Evolutionary conservation across 805 yeast species (phyloP), one percentile per base, ranked within the genome.

Genomic region (Crinitomyces ghanaensis): DNA sequence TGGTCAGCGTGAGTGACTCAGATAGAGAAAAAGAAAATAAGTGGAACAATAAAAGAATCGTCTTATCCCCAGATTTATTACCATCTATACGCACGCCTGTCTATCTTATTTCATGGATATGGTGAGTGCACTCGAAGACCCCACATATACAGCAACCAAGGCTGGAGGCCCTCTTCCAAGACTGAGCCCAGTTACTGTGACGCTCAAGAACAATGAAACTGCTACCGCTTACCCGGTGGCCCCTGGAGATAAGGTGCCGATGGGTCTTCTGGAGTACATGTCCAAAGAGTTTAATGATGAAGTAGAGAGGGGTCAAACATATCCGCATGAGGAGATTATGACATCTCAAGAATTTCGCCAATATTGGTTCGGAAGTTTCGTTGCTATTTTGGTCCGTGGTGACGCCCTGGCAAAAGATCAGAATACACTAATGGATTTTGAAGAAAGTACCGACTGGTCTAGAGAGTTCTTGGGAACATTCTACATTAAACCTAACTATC

Each of bases 401-500:
- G 58, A 56, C 11, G 44, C 28, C 27, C 31, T 50, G 8, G 27
- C 34, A 2, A 11, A 36, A 7, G 41, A 40, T 14, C 53, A 40
- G 15, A 48, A 39, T 16, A 42, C 48, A 4, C 14, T 12, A 5
- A 14, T 30, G 6, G 15, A 19, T 12, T 16, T 4, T 14, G 19
- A 12, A 11, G n/a, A 40, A 15, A 49, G 39, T 18, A 42, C 48
- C 4, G 61, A 63, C 30, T 72, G 78, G 74, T 57, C 61, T 4
- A 49, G 60, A 1, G 42, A 45, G 5, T 69, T 74, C 39, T 51
- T 83, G 28, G 96, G 95, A 1, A 70, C 80, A 2, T 80, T 77
- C 51, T 81, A 77, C 15, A 16, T 85, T 46, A 84, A 81, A 49
- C 95, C 97, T 12, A 86, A 86, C 55, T 86, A 85, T 51, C 57